Base-by-base conservation (phyloP, 768 basidiomycete species). In the Phlegmacium glaucopus region DNA sequence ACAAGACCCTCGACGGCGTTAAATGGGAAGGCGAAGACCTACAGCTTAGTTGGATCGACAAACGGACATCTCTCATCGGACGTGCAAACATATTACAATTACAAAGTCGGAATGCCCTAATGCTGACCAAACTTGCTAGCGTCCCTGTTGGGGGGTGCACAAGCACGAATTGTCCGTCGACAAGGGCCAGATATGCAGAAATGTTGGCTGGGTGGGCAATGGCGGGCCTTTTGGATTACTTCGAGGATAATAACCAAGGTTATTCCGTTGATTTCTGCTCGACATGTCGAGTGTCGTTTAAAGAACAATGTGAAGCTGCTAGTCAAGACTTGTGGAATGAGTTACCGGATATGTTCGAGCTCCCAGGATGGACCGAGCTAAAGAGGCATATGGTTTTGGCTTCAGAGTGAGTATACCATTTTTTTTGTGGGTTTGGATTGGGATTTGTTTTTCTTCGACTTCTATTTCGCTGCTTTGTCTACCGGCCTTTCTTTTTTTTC, bases 1-100 rank as follows among this genome's bases (percentile, higher is more conserved):
- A 60, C 39, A 68, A 70, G 48, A 67, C 67, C 2, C 58, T 71
- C n/a, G 69, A 72, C 40, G 57, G 63, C 22, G 60, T 64, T 7
- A 44, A 51, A 3, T 71, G 67, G 63, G 45, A 46, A 13, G 60
- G 52, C n/a, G 54, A 55, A 36, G 46, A 53, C 39, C 50, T 68
- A 40, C 41, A 44, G n/a, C 47, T 69, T 17, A 22, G 39, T 3
- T 59, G 57, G 58, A 45, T 47, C 6, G 66, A 68, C 48, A 61
- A 64, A 46, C 57, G 59, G 18, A 55, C 58, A 54, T 62, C 56
- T 39, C 52, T 66, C 48, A 47, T 62, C 30, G 64, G 63, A 13
- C 56, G 64, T 13, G 57, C 64, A 51, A 55, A 55, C 13, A 51
- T 66, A 34, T 44, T 65, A 34, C 47, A 53, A 44, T 16, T 49